Conservation (phyloP, 192 early-diverging fungal genomes). For the Coemansia pectinata region DNA sequence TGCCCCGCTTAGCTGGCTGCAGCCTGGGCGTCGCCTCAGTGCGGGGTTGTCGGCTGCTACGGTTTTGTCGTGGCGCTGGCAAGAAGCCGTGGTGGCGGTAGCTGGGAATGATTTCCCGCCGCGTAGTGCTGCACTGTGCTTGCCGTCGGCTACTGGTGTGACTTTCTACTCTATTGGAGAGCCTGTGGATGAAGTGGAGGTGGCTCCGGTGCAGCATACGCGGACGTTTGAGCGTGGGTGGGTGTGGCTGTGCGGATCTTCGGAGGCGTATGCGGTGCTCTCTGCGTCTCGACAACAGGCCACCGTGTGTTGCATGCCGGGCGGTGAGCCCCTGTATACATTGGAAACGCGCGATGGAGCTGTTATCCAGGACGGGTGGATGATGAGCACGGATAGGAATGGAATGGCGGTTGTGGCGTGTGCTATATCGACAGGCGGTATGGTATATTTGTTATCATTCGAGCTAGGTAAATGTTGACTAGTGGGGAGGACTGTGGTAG, state of each 20-base stretch:
- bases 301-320: conserved; percentile 35
- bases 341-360: background rate
- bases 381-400: background rate
- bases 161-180: conserved; percentile 17
- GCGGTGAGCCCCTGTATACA: conserved; percentile 23
- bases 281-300: conserved; percentile 32
- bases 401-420: background rate
- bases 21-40: background rate
- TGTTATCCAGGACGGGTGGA: conserved; percentile 39
- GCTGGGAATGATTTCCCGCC: conserved; percentile 13
- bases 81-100: conserved; percentile 24
- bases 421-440: conserved; percentile 20
- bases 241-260: conserved; percentile 49
- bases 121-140: conserved; percentile 17
- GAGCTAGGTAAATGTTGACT: background rate
- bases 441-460: conserved; percentile 6
- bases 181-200: background rate
- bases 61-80: conserved; percentile 45
- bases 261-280: conserved; percentile 17
- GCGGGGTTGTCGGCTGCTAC: background rate
- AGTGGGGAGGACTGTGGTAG: conserved; percentile 1
- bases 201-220: background rate
- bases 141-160: conserved; percentile 28
- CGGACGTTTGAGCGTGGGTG: conserved; percentile 28
- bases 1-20: background rate